A percentile compares a stretch with the other conserved stretches of the same genome.
Evolutionary conservation across 2,329 filamentous ascomycete genomes (phyloP).

Genomic region (Aspergillus amoenus): DNA sequence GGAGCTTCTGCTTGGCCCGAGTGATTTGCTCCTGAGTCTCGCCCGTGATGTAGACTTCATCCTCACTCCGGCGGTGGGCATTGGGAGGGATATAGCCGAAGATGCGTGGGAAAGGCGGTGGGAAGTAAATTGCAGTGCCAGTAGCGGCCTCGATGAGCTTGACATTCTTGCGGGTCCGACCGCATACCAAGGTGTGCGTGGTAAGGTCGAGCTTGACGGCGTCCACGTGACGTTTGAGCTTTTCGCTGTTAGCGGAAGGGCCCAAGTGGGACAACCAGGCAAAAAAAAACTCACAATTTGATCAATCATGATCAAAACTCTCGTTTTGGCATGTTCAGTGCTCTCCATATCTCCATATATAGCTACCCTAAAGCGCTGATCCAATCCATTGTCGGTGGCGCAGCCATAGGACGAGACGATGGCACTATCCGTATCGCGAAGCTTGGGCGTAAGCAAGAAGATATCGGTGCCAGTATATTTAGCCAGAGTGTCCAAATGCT

Average conservation of each 20-base stretch:
- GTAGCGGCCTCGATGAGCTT: constrained; percentile 95
- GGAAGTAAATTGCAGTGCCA: constrained; percentile 97
- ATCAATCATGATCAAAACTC: constrained; percentile 95
- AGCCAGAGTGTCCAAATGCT: constrained; percentile 83
- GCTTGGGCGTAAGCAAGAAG: constrained; percentile 88
- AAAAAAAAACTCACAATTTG: constrained; percentile 66
- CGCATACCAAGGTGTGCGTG: constrained; percentile 88
- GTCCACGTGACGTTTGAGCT: constrained; percentile 65
- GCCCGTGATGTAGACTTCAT: constrained; percentile 94
- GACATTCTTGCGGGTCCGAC: constrained; percentile 93
- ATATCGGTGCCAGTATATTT: constrained; percentile 92
- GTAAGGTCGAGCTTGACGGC: constrained; percentile 79
- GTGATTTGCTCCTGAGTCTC: constrained; percentile 81
- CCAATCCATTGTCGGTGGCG: constrained; percentile 75
- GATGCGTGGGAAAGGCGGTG: constrained; percentile 85
- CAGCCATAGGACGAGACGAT: constrained; percentile 72
- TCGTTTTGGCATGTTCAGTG: constrained; percentile 93
- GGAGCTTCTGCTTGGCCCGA: constrained; percentile 85
- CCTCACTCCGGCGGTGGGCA: constrained; percentile 76
- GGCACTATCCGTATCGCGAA: constrained; percentile 73
- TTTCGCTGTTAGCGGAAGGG: constrained; percentile 20
- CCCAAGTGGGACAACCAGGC: not conserved
- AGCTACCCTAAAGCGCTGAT: constrained; percentile 86
- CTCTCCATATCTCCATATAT: constrained; percentile 96
- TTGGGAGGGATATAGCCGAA: constrained; percentile 86